Base-by-base conservation (phyloP, 1,139 yeast species). In the Diutina rugosa region DNA sequence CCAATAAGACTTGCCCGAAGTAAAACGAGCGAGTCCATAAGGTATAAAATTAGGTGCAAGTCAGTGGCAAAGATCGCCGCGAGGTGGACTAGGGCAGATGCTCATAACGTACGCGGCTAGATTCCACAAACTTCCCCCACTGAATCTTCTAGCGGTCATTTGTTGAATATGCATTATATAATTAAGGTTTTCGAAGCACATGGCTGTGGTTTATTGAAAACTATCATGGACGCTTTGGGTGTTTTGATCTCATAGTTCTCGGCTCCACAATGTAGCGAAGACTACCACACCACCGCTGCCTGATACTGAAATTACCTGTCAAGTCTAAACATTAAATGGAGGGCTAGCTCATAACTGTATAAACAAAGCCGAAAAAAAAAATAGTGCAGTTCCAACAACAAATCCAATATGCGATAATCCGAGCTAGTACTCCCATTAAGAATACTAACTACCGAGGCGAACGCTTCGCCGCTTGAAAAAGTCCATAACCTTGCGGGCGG, bases 401-500 rank as follows among this genome's bases (percentile, higher is more conserved):
- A 35, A 35, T 10, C 41, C n/a, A 10, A 4, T 6, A 5, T 8
- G 41, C 41, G 41, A 8, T 35, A 10, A 5, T n/a, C 14, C n/a
- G 14, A n/a, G 14, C 5, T 10, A 35, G 41, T n/a, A n/a, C 6
- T 35, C 41, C 41, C 41, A 35, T 35, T 14, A 35, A 35, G 41
- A 35, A 12, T n/a, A 10, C 41, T 35, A 35, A 35, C 41, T 35
- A 8, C 53, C 53, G 5, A 48, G 18, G 9, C 53, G 53, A 14
- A 81, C 80, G 67, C 91, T 86, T 71, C 90, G 81, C 69, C 93
- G 79, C 67, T 85, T 86, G 72, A 87, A 86, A 67, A 87, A 87
- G 67, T 87, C 91, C 81, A 87, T 82, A 30, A 87, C 91, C 63
- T 83, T 84, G 64, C 84, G 81, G 14, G 91, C 89, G 2, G 91